These are phyloP conservation scores for Myriosclerotinia duriaeana DNA, from an alignment of 2,329 filamentous ascomycete species.

Conservation along the genomic window DNA sequence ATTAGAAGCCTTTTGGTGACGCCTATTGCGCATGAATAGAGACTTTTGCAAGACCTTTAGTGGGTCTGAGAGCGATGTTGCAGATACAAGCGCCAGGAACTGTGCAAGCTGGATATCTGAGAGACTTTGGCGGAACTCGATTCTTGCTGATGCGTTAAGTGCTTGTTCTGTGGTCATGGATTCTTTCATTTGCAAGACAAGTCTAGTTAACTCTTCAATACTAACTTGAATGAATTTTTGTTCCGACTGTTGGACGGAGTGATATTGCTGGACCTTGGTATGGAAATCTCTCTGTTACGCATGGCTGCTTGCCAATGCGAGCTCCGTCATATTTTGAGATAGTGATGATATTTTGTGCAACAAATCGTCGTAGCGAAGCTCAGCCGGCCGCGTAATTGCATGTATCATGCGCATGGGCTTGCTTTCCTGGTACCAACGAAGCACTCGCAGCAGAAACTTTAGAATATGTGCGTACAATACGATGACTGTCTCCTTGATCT, in stretches of 20 bases:
- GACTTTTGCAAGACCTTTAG: not conserved
- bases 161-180: not conserved
- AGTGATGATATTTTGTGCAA: not conserved
- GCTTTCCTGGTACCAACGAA: conserved; percentile 37
- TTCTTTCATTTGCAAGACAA: not conserved
- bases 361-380: not conserved
- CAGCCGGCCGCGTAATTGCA: not conserved
- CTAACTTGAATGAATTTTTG: not conserved
- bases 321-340: not conserved
- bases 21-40: not conserved
- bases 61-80: not conserved
- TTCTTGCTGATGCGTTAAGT: not conserved
- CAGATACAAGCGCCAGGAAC: not conserved
- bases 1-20: not conserved
- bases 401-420: conserved; percentile 19
- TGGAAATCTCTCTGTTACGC: not conserved
- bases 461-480: conserved; percentile 38
- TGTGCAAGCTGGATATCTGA: not conserved
- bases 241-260: not conserved
- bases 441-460: conserved; percentile 34
- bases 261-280: not conserved
- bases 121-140: not conserved
- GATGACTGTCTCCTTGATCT: conserved; percentile 25
- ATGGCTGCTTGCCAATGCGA: not conserved
- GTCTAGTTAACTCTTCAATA: not conserved